Evolutionary conservation across 306 rosid genomes (phyloP), one percentile per base, ranked within the genome.

Genomic region (Biancaea sappan): DNA sequence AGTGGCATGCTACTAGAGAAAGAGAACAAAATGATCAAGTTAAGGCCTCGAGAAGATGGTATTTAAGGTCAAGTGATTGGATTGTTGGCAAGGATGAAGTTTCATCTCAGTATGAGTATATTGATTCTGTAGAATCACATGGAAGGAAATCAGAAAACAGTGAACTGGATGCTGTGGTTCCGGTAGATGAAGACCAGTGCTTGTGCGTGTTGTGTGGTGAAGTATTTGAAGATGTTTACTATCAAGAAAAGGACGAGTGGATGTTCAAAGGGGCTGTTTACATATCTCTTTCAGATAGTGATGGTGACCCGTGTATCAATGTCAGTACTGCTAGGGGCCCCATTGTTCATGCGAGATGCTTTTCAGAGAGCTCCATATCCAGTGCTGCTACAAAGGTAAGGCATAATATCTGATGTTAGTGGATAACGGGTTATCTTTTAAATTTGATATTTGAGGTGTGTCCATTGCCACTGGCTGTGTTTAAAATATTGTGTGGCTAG

Each of bases 171-270:
- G 24, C 82, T 3, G 82, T 79, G 89, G 89, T 92, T 84, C 80
- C 69, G 31, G 90, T 92, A 43, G 99, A 95, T 54, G 99, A 95
- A 81, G 84, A 61, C 66, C 97, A 92, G 76, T 92, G 90, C 75
- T 86, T 79, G 32, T 95, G 99, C 82, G 79, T 86, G 61, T 73
- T 92, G 78, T 95, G 99, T 72, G 97, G 99, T 7, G 89, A 89
- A 64, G 76, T 88, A 67, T 95, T 95, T 77, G 99, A 90, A 88
- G 99, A 95, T 77, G 83, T 87, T 52, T 90, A 88, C 72, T 79
- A 90, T 74, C 90, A 77, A 60, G 96, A 92, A 74, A 86, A 73
- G 78, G 89, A 80, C 44, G 88, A 80, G 52, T 95, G 99, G 99
- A 87, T 92, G 99, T 92, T 92, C 90, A 87, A 86, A 73, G 97